These are phyloP conservation scores for Rubroboletus satanas DNA, from an alignment of 768 basidiomycete genomes.

Conservation along the genomic window DNA sequence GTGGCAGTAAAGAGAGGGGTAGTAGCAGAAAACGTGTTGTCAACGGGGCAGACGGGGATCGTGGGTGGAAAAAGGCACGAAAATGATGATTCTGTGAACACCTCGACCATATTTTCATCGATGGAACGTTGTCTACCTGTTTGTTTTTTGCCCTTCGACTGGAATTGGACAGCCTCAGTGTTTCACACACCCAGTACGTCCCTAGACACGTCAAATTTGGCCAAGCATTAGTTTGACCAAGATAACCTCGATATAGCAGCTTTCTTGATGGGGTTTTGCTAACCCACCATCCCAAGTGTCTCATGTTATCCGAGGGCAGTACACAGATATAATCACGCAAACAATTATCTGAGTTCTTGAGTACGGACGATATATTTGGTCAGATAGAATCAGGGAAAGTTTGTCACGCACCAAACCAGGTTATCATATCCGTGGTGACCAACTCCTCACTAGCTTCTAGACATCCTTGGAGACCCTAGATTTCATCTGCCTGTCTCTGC, in stretches of 20 bases:
- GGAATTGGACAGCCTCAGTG: neutral
- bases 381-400: neutral
- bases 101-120: neutral
- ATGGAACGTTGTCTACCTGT: neutral
- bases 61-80: constrained; percentile 20
- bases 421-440: neutral
- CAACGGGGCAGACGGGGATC: constrained; percentile 1
- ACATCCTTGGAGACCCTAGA: neutral
- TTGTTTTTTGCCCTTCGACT: neutral
- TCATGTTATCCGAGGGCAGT: neutral
- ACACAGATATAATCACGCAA: neutral
- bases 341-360: neutral
- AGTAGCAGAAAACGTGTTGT: constrained; percentile 17
- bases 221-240: neutral
- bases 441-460: neutral
- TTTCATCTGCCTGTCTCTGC: neutral
- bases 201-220: neutral
- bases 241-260: neutral
- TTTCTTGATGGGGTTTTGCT: neutral
- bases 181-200: neutral
- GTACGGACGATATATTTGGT: neutral
- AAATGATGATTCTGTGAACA: constrained; percentile 1
- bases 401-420: neutral
- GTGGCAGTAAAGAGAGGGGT: neutral
- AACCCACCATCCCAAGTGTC: neutral